Percentiles rank a stretch among this genome's conserved stretches.
Conservation (phyloP, 352 stramenopile species). For the Globisporangium spiculum region DNA sequence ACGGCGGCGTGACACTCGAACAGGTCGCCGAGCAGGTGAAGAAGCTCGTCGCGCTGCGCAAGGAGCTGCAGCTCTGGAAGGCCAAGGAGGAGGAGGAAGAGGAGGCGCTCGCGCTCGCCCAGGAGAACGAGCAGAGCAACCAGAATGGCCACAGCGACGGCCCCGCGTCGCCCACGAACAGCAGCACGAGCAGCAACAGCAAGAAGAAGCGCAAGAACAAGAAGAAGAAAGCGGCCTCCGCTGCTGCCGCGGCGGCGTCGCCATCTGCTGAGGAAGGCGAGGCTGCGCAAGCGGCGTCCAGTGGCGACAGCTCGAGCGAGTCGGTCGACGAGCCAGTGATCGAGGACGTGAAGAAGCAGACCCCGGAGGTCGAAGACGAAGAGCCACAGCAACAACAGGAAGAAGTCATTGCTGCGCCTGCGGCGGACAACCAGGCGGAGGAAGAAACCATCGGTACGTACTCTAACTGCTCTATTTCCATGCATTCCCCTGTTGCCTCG, state of each 20-base stretch:
- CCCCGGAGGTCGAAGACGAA: slow-evolving; percentile 5
- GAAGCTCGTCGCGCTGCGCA: slow-evolving; percentile 57
- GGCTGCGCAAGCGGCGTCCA: background rate
- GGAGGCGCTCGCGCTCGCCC: slow-evolving; percentile 2
- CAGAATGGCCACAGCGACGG: slow-evolving; percentile 18
- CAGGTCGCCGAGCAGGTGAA: slow-evolving; percentile 56
- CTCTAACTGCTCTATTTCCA: background rate
- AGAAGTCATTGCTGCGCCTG: background rate
- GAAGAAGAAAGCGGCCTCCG: slow-evolving; percentile 15
- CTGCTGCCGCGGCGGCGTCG: background rate
- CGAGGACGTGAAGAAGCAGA: slow-evolving; percentile 9
- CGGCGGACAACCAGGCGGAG: slow-evolving; percentile 15
- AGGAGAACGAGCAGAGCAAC: slow-evolving; percentile 20
- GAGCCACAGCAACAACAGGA: background rate
- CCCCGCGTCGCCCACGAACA: slow-evolving; percentile 17
- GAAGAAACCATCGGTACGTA: slow-evolving; percentile 18
- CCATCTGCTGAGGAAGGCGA: slow-evolving; percentile 1
- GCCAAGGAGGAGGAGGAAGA: slow-evolving; percentile 26
- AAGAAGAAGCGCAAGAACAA: slow-evolving; percentile 33
- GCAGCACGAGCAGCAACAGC: slow-evolving; percentile 14
- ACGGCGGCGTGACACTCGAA: slow-evolving; percentile 39
- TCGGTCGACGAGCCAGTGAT: slow-evolving; percentile 6
- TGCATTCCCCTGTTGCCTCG: background rate
- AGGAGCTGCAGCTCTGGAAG: slow-evolving; percentile 64
- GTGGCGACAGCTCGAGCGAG: slow-evolving; percentile 15